Evolutionary conservation across 2,329 filamentous ascomycete species (phyloP).

Genomic region (Cucurbitaria berberidis): DNA sequence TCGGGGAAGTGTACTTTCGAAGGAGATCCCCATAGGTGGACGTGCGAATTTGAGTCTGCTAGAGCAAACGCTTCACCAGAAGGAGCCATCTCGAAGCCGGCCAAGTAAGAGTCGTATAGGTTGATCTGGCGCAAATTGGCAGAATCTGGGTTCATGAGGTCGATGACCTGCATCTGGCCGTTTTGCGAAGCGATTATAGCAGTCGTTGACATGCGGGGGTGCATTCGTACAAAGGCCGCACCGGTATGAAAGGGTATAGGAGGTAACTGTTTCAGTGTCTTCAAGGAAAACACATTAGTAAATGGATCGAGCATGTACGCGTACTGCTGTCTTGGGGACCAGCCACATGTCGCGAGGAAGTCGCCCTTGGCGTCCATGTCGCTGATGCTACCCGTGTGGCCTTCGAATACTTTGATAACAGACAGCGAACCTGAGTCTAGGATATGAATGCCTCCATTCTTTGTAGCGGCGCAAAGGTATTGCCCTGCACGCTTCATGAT

Average conservation of each 20-base stretch:
- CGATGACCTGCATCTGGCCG: constrained; percentile 93
- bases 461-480: constrained; percentile 90
- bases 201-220: constrained; percentile 92
- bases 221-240: constrained; percentile 94
- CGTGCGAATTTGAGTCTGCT: constrained; percentile 76
- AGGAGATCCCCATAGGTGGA: constrained; percentile 89
- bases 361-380: constrained; percentile 98
- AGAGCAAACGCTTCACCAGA: constrained; percentile 86
- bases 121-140: constrained; percentile 86
- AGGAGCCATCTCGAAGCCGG: constrained; percentile 82
- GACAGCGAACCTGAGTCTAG: constrained; percentile 79
- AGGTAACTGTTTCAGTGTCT: constrained; percentile 83
- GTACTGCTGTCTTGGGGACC: constrained; percentile 80
- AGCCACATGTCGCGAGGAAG: constrained; percentile 93
- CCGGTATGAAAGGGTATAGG: constrained; percentile 92
- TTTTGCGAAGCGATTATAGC: constrained; percentile 91
- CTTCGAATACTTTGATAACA: constrained; percentile 86
- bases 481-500: constrained; percentile 87
- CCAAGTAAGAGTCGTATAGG: constrained; percentile 72
- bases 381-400: constrained; percentile 85
- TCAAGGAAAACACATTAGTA: constrained; percentile 94
- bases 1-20: constrained; percentile 87
- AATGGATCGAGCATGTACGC: constrained; percentile 87
- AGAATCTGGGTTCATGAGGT: constrained; percentile 90
- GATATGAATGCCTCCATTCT: constrained; percentile 81